Evolutionary conservation across 768 basidiomycete genomes (phyloP).

Genomic region (Coprinopsis cinerea): DNA sequence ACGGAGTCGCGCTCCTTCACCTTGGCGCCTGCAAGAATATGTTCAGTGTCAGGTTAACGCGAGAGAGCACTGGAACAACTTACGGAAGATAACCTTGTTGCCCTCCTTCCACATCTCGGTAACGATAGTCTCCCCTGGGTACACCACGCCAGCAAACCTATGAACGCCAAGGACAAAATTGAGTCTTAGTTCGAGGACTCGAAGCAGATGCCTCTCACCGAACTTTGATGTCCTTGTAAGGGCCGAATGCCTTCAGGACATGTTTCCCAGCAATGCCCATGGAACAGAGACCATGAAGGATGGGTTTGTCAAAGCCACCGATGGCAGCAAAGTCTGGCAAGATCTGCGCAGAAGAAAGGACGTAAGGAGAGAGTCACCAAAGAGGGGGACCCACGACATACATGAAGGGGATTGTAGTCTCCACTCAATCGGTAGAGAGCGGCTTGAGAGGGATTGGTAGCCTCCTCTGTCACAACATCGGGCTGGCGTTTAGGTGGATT

Average conservation of each 20-base stretch:
- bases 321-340: constrained; percentile 90
- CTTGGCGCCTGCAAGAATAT: constrained; percentile 57
- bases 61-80: constrained; percentile 26
- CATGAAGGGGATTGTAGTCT: constrained; percentile 88
- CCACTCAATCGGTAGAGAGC: constrained; percentile 92
- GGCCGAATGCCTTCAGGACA: constrained; percentile 79
- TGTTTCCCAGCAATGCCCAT: constrained; percentile 95
- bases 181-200: background rate
- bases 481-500: constrained; percentile 75
- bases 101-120: constrained; percentile 99
- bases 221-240: constrained; percentile 91
- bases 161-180: background rate
- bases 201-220: constrained; percentile 41
- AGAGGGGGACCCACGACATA: constrained; percentile 26
- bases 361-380: background rate
- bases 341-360: constrained; percentile 44
- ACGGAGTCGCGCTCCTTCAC: constrained; percentile 77
- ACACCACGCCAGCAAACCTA: constrained; percentile 87
- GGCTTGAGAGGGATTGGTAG: constrained; percentile 76
- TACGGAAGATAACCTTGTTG: constrained; percentile 84
- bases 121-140: constrained; percentile 90
- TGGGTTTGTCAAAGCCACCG: constrained; percentile 92
- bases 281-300: constrained; percentile 82
- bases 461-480: constrained; percentile 84
- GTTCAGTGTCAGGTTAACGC: background rate